Evolutionary conservation across 2,329 filamentous ascomycete species (phyloP), one percentile per base, ranked within the genome.

Genomic region (Pseudocercospora musae): DNA sequence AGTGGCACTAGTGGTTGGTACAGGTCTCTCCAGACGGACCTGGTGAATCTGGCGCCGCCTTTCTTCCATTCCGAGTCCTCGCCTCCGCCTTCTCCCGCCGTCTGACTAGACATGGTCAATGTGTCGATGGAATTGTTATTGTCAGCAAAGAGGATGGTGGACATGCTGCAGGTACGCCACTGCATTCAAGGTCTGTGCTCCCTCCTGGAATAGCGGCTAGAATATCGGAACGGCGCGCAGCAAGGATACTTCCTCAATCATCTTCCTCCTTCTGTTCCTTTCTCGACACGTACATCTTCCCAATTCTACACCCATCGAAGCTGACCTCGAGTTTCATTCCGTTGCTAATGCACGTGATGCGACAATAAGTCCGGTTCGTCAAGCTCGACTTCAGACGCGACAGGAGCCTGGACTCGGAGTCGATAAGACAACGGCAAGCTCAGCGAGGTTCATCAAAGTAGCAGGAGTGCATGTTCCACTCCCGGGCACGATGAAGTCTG

Each of bases 41-140:
- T 77, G 58, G 76, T 75, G 71, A 78, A 80, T 57, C 72, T 74
- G 50, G 69, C 71, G 48, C 75, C 77, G 55, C 77, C 72, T 56
- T 74, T 72, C 31, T 74, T 69, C 68, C 71, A 73, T 59, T 73
- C 70, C 11, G 72, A 66, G 53, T 65, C 62, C 37, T 62, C 57
- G 40, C 9, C 29, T 23, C 6, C 52, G 18, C 52, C 18, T 20
- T 29, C 52, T 21, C n/a, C 29, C n/a, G 25, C 29, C 25, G 52
- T 4, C 15, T 27, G 21, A 40, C 10, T 40, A 9, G 52, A 54
- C 52, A 54, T 54, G 2, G 52, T 29, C 3, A 4, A 18, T n/a
- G 48, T 23, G 23, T 52, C 21, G 48, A 27, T 52, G 21, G 15
- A 31, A 29, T n/a, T 52, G 21, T 23, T 15, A 29, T n/a, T 52